Evolutionary conservation across 176 grass and related monocot genomes (phyloP).

Genomic region (Rhynchospora tenuis): DNA sequence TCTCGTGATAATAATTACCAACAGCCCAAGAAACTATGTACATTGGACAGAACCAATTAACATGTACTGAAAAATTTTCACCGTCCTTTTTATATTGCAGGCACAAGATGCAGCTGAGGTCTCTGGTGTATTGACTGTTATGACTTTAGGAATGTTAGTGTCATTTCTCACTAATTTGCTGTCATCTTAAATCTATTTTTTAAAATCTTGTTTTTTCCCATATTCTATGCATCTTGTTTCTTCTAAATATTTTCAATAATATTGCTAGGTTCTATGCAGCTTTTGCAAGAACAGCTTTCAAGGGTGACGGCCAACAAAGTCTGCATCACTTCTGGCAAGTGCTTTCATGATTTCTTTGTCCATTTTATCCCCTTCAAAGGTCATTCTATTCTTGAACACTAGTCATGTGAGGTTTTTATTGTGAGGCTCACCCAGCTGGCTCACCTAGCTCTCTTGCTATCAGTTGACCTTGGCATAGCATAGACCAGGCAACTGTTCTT

Average conservation of each 20-base stretch:
- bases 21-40: not conserved
- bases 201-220: not conserved
- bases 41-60: not conserved
- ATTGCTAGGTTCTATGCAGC: conserved; percentile 87
- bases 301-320: conserved; percentile 86
- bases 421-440: not conserved
- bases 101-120: conserved; percentile 77
- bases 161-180: conserved; percentile 24
- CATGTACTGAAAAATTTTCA: conserved; percentile 11
- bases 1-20: not conserved
- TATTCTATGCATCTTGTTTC: conserved; percentile 15
- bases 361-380: conserved; percentile 1
- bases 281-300: conserved; percentile 97
- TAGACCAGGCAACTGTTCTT: not conserved
- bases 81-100: conserved; percentile 33
- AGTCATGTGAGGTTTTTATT: not conserved
- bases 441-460: not conserved
- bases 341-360: not conserved
- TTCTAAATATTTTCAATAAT: not conserved
- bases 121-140: conserved; percentile 88
- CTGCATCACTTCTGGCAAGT: conserved; percentile 94
- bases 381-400: not conserved
- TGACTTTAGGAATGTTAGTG: conserved; percentile 99
- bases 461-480: not conserved
- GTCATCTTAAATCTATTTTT: conserved; percentile 1